Conservation (phyloP, 1,139 yeast species). For the Blastobotrys arbuscula region DNA sequence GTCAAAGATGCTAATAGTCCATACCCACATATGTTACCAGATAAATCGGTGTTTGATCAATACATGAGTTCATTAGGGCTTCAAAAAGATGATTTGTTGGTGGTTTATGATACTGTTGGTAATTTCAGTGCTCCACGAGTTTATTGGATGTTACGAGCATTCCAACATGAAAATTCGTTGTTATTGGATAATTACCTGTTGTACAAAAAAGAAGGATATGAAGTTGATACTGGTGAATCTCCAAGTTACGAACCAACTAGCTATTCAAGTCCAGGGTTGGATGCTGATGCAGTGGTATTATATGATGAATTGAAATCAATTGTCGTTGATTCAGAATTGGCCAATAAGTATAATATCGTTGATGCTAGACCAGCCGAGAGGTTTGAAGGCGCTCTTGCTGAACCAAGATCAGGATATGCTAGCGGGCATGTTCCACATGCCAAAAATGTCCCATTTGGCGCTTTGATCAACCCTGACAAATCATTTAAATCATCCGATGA, state of each 20-base stretch:
- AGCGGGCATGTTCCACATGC: conserved; percentile 90
- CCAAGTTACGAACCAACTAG: conserved; percentile 25
- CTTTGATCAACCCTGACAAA: conserved; percentile 46
- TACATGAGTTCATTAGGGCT: conserved; percentile 44
- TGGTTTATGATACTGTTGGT: conserved; percentile 83
- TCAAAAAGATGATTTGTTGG: conserved; percentile 48
- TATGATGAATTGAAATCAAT: conserved; percentile 59
- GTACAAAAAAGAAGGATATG: conserved; percentile 41
- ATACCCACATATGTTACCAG: conserved; percentile 90
- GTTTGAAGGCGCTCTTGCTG: conserved; percentile 73
- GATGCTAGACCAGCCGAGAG: conserved; percentile 81
- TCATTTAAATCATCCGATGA: conserved; percentile 45
- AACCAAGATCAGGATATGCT: conserved; percentile 80
- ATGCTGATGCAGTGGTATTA: conserved; percentile 47
- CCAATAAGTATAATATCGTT: conserved; percentile 47
- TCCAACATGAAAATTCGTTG: conserved; percentile 64
- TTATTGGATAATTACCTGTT: conserved; percentile 63
- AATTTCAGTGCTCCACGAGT: conserved; percentile 86
- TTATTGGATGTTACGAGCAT: conserved; percentile 78
- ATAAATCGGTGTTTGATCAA: conserved; percentile 46
- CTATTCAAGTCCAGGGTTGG: conserved; percentile 40
- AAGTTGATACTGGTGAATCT: conserved; percentile 35
- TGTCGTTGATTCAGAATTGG: conserved; percentile 46
- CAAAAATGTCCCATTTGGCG: conserved; percentile 66
- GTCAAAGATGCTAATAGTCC: conserved; percentile 51